A percentile compares a stretch with the other conserved stretches of the same genome.
phyloP scores from a whole-genome alignment of 1,284 basidiomycete species.

The Vanrija sp. region DNA sequence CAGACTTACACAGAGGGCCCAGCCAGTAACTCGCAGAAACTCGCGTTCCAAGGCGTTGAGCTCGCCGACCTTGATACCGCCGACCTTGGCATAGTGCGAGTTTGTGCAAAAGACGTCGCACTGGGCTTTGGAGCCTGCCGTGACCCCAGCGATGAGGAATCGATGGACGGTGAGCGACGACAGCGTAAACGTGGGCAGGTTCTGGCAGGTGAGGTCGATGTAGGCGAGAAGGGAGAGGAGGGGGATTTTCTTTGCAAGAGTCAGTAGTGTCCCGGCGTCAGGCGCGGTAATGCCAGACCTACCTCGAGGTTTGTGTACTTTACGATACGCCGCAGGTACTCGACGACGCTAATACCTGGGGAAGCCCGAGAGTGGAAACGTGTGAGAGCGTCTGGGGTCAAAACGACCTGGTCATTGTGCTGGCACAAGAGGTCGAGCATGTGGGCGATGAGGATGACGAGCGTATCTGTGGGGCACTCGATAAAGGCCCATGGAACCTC shows the following conservation, averaged over 20 bases:
- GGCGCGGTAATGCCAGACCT: conserved; percentile 19
- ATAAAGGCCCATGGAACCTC: conserved; percentile 49
- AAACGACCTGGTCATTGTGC: conserved; percentile 82
- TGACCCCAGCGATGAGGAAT: conserved; percentile 84
- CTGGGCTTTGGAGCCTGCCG: conserved; percentile 81
- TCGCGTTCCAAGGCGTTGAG: conserved; percentile 89
- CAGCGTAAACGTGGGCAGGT: conserved; percentile 79
- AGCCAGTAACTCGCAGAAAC: conserved; percentile 82
- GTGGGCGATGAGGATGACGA: conserved; percentile 83
- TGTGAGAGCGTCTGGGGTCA: conserved; percentile 58
- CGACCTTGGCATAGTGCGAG: conserved; percentile 85
- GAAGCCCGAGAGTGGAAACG: conserved; percentile 88
- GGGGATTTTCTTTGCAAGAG: conserved; percentile 65
- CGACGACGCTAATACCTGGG: conserved; percentile 75
- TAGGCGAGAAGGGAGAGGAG: conserved; percentile 85
- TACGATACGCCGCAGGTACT: conserved; percentile 86
- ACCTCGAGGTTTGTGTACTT: conserved; percentile 91
- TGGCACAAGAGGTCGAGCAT: conserved; percentile 88
- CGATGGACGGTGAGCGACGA: conserved; percentile 92
- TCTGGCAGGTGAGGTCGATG: conserved; percentile 87
- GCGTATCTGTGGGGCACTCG: conserved; percentile 70
- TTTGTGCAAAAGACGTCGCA: conserved; percentile 93
- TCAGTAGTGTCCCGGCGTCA: neutral
- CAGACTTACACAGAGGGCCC: conserved; percentile 77
- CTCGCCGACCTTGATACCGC: conserved; percentile 81